A percentile compares a stretch with the other conserved stretches of the same genome.
Conservation (phyloP, 2,329 filamentous ascomycete species). For the Chlorencoelia australis region DNA sequence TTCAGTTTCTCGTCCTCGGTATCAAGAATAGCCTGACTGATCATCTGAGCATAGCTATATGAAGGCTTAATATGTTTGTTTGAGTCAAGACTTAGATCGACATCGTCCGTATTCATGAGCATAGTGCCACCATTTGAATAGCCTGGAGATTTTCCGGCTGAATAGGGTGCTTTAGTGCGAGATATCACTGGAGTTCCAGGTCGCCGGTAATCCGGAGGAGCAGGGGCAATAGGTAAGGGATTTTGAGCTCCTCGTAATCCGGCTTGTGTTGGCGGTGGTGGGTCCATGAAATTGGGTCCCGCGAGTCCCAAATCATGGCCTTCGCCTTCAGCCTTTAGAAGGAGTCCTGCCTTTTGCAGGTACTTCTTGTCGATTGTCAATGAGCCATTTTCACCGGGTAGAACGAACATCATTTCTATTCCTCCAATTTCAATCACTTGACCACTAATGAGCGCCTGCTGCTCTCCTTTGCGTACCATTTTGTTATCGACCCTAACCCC, state of each 20-base stretch:
- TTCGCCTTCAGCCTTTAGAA: conserved; percentile 20
- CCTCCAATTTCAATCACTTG: conserved; percentile 86
- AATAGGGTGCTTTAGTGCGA: conserved; percentile 16
- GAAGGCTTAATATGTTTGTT: conserved; percentile 90
- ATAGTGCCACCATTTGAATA: conserved; percentile 30
- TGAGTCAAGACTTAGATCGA: conserved; percentile 72
- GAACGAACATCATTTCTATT: conserved; percentile 97
- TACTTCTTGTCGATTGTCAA: conserved; percentile 60
- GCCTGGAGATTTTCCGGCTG: conserved; percentile 21
- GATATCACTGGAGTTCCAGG: conserved; percentile 43
- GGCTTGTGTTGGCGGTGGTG: not conserved
- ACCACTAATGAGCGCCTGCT: conserved; percentile 65
- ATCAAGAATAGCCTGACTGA: conserved; percentile 88
- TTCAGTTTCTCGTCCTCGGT: conserved; percentile 83
- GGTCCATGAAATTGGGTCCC: not conserved
- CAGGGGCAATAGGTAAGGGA: conserved; percentile 44
- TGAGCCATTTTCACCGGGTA: conserved; percentile 62
- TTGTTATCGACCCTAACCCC: conserved; percentile 75
- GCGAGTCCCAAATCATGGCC: not conserved
- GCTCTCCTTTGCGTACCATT: conserved; percentile 53
- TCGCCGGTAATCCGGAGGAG: conserved; percentile 49
- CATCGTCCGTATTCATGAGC: conserved; percentile 40
- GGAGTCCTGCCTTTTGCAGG: conserved; percentile 55
- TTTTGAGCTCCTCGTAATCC: conserved; percentile 16
- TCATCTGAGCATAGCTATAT: conserved; percentile 93